Percentiles rank a stretch among this genome's conserved stretches.
Evolutionary conservation across 83 land plant species (phyloP).

Genomic region (Picea engelmannii): DNA sequence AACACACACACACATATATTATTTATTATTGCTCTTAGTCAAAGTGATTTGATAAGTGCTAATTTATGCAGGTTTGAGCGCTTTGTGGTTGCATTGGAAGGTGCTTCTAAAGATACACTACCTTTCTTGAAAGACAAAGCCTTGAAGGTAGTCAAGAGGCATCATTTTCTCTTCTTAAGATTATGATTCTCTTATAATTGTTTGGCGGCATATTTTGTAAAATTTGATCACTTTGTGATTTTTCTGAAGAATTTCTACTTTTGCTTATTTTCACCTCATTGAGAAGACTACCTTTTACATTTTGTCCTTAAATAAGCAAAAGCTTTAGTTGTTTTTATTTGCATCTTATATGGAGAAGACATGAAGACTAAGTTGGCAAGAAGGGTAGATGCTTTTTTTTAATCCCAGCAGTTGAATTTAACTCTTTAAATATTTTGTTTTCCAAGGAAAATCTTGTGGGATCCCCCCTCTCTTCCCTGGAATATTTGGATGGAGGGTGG

Average conservation of each 20-base stretch:
- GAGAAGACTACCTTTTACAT: background rate
- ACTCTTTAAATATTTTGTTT: background rate
- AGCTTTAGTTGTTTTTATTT: background rate
- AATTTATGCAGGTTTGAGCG: slow-evolving; percentile 74
- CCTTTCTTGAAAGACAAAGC: slow-evolving; percentile 80
- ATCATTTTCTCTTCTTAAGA: no score
- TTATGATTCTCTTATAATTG: no score
- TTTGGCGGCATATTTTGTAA: background rate
- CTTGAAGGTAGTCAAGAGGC: slow-evolving; percentile 65
- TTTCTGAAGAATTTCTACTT: background rate
- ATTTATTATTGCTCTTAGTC: background rate
- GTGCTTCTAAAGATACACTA: slow-evolving; percentile 82
- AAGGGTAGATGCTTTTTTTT: background rate
- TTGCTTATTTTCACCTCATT: background rate
- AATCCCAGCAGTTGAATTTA: background rate
- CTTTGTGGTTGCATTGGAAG: slow-evolving; percentile 88
- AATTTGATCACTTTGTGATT: background rate
- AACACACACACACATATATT: background rate
- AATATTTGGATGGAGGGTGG: no score
- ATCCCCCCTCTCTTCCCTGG: no score
- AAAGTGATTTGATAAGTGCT: background rate
- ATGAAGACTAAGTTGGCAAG: background rate
- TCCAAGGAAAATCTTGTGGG: no score
- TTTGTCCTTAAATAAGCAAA: background rate
- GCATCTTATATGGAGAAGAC: background rate